A percentile compares a stretch with the other conserved stretches of the same genome.
Evolutionary conservation across 2,329 filamentous ascomycete species (phyloP).

Genomic region (Ceratocystis lukuohia): DNA sequence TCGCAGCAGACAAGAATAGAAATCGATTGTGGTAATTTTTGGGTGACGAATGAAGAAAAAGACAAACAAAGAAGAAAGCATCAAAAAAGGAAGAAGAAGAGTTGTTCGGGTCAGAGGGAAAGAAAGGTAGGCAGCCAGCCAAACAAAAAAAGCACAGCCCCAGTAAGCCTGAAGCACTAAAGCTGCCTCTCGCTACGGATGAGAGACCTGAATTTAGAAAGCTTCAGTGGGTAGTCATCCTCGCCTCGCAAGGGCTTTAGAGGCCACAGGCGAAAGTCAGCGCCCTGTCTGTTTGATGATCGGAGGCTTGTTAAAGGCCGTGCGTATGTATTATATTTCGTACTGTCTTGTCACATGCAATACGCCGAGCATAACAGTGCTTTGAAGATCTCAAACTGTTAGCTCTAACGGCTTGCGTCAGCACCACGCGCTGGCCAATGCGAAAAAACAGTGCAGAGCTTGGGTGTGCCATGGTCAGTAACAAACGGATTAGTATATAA

Average conservation of each 20-base stretch:
- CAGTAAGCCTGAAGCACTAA: neutral
- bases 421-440: neutral
- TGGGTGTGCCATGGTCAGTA: neutral
- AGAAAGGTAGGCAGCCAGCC: neutral
- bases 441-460: neutral
- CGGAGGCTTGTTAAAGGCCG: neutral
- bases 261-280: neutral
- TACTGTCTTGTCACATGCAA: neutral
- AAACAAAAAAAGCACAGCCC: neutral
- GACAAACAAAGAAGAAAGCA: slow-evolving; percentile 1
- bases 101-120: neutral
- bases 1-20: neutral
- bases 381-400: neutral
- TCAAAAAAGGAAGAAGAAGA: neutral
- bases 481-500: too few relatives aligned
- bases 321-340: neutral
- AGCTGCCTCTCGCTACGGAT: neutral
- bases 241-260: neutral
- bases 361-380: neutral
- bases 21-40: neutral
- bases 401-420: neutral
- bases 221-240: neutral
- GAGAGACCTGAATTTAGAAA: neutral
- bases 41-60: neutral
- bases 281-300: too few relatives aligned